phyloP scores from a whole-genome alignment of 306 rosid genomes.

The Rosa multiflora region DNA sequence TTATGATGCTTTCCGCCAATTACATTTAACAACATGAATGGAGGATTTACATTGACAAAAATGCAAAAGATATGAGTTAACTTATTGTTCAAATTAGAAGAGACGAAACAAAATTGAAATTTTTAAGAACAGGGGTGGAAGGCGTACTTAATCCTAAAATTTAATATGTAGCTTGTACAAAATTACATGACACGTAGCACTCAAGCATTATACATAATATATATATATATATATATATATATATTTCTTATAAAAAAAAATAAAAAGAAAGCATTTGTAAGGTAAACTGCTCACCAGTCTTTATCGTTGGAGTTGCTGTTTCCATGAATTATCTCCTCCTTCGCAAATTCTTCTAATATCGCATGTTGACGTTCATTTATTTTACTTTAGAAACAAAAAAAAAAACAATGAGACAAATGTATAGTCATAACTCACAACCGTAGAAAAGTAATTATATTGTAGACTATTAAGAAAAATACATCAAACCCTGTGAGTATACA shows the following conservation, averaged over 20 bases:
- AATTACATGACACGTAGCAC: neutral
- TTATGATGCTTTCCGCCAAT: neutral
- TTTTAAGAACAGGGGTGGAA: neutral
- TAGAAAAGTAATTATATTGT: neutral
- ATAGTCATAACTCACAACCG: conserved; percentile 11
- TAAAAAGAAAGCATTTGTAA: conserved; percentile 6
- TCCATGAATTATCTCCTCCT: conserved; percentile 73
- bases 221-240: neutral
- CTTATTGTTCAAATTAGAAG: neutral
- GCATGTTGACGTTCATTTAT: conserved; percentile 80
- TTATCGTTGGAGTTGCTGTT: conserved; percentile 43
- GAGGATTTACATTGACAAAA: neutral
- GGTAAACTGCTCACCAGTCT: conserved; percentile 55
- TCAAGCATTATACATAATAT: neutral
- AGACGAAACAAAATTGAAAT: neutral
- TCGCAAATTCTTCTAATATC: conserved; percentile 79
- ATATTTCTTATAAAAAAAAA: neutral
- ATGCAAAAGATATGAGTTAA: conserved; percentile 1
- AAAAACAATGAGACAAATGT: conserved; percentile 32
- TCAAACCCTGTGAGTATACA: neutral
- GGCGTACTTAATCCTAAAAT: neutral
- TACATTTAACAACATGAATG: neutral
- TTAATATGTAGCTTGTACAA: neutral
- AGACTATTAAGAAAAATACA: neutral
- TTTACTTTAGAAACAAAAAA: conserved; percentile 42